Evolutionary conservation across 495 filamentous ascomycete genomes (phyloP).

Genomic region (Xylaria intraflava): DNA sequence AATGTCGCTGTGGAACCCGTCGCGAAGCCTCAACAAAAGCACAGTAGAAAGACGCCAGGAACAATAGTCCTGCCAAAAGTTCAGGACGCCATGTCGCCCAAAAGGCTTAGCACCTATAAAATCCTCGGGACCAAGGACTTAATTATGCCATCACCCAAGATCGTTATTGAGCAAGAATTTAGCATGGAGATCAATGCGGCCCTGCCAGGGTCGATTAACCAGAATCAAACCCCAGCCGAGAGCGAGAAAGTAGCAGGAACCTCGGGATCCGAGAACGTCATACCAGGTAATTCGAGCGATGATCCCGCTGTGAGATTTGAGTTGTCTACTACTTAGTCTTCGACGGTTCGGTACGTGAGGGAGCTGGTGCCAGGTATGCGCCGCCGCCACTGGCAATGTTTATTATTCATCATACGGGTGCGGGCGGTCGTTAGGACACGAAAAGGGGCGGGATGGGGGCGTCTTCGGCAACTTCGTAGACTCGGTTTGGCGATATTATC

Average conservation of each 20-base stretch:
- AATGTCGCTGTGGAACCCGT: background rate
- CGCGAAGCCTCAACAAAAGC: background rate
- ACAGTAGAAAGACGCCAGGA: background rate
- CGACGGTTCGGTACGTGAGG: background rate
- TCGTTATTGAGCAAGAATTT: constrained; percentile 2
- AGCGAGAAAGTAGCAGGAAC: background rate
- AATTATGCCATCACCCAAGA: constrained; percentile 9
- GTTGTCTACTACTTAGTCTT: background rate
- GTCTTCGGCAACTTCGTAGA: background rate
- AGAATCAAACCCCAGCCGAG: background rate
- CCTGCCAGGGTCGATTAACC: too few species aligned
- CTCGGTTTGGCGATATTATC: background rate
- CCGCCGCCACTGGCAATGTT: too few species aligned
- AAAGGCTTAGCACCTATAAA: background rate
- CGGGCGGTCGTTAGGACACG: too few species aligned
- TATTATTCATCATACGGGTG: too few species aligned
- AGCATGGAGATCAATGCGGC: background rate
- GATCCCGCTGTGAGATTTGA: constrained; percentile 2
- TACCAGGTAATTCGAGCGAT: background rate
- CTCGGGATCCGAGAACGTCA: background rate
- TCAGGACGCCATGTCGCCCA: constrained; percentile 10
- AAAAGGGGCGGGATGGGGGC: background rate
- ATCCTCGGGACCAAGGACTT: background rate
- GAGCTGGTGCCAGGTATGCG: background rate
- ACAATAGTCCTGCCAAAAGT: background rate